Percentiles rank a stretch among this genome's conserved stretches.
Conservation (phyloP, 768 basidiomycete species). For the Cystofilobasidium bisporidii region DNA sequence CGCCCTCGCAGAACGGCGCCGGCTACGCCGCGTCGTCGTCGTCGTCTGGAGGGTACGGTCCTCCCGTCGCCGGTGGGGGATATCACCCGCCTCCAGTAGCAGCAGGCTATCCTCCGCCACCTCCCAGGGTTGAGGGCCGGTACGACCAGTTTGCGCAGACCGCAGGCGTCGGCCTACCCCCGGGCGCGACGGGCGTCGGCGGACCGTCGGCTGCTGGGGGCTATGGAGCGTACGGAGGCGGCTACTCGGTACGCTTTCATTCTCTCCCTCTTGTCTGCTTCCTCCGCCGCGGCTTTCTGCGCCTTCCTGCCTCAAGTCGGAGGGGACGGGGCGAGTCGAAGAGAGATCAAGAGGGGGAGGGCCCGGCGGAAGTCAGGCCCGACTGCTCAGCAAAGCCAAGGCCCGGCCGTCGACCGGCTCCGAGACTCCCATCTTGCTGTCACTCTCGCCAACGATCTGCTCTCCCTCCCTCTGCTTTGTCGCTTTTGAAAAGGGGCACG, state of each 20-base stretch:
- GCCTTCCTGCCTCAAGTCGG: too few species aligned
- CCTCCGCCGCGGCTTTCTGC: too few species aligned
- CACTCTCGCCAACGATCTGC: too few species aligned
- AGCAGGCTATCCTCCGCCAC: not conserved
- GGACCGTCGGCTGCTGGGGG: slow-evolving; percentile 7
- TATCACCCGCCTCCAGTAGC: not conserved
- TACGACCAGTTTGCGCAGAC: slow-evolving; percentile 11
- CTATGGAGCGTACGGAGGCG: not conserved
- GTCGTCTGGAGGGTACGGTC: not conserved
- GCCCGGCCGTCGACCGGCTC: too few species aligned
- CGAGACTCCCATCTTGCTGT: too few species aligned
- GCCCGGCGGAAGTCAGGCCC: too few species aligned
- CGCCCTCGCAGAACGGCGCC: not conserved
- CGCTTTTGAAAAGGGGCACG: too few species aligned
- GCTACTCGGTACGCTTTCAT: not conserved
- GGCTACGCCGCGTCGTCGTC: not conserved
- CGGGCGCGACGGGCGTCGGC: not conserved
- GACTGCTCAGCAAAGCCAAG: too few species aligned
- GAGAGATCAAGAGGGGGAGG: too few species aligned
- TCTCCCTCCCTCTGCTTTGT: too few species aligned
- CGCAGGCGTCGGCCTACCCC: slow-evolving; percentile 1
- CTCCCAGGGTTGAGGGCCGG: not conserved
- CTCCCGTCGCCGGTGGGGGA: not conserved
- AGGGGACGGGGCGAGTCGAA: too few species aligned
- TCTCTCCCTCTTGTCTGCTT: too few species aligned